Evolutionary conservation across 768 basidiomycete genomes (phyloP).

Genomic region (Russula brevipes): DNA sequence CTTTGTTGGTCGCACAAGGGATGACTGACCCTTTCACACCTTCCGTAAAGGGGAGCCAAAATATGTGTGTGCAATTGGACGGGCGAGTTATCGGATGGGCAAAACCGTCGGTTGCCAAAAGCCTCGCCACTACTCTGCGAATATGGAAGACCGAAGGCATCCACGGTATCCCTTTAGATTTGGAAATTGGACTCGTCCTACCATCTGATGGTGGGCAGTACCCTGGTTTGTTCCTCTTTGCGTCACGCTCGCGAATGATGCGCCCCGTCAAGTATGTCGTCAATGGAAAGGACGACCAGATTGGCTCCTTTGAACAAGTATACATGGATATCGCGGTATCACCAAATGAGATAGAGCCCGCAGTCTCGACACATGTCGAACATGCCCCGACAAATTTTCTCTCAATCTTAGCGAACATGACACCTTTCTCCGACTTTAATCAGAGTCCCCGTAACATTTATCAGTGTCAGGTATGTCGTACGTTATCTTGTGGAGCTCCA

Average conservation of each 20-base stretch:
- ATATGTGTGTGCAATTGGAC: constrained; percentile 90
- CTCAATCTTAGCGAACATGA: constrained; percentile 94
- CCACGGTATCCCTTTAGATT: constrained; percentile 79
- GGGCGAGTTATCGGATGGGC: constrained; percentile 95
- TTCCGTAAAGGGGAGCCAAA: constrained; percentile 73
- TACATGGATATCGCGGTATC: constrained; percentile 98
- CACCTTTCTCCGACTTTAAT: constrained; percentile 99
- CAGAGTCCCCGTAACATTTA: constrained; percentile 93
- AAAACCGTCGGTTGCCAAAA: constrained; percentile 59
- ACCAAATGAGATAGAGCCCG: constrained; percentile 70
- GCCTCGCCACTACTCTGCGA: constrained; percentile 80
- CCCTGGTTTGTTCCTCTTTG: constrained; percentile 91
- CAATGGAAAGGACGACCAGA: constrained; percentile 82
- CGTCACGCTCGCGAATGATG: constrained; percentile 91
- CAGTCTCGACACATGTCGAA: constrained; percentile 86
- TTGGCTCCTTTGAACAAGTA: constrained; percentile 97
- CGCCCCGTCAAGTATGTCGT: constrained; percentile 87
- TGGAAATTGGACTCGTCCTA: constrained; percentile 92
- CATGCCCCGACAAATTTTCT: constrained; percentile 92
- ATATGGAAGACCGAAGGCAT: constrained; percentile 91
- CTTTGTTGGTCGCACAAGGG: constrained; percentile 77
- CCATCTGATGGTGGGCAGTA: constrained; percentile 88
- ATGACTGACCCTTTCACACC: constrained; percentile 89
- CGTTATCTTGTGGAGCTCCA: not conserved
- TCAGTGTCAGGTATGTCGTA: constrained; percentile 70